Evolutionary conservation across 2,329 filamentous ascomycete genomes (phyloP).

Genomic region (Clonostachys byssicola): DNA sequence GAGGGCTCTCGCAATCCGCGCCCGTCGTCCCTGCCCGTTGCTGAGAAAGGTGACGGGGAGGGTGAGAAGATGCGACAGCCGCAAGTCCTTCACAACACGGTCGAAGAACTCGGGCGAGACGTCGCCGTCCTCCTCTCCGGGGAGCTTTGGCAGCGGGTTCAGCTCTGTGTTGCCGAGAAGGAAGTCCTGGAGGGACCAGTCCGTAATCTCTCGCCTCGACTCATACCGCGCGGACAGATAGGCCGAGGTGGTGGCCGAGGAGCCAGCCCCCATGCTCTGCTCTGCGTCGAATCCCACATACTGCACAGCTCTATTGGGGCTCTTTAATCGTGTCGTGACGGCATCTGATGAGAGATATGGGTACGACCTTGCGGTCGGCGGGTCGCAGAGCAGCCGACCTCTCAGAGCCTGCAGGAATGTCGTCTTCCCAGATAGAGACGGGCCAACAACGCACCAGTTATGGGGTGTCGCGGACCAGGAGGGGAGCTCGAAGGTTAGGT

Average conservation of each 20-base stretch:
- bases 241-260: slow-evolving; percentile 59
- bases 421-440: slow-evolving; percentile 75
- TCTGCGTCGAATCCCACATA: slow-evolving; percentile 90
- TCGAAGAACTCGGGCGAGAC: slow-evolving; percentile 48
- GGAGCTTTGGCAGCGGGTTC: slow-evolving; percentile 56
- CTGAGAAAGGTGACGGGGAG: slow-evolving; percentile 88
- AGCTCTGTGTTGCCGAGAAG: slow-evolving; percentile 78
- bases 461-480: slow-evolving; percentile 45
- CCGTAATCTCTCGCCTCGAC: slow-evolving; percentile 77
- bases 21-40: slow-evolving; percentile 86
- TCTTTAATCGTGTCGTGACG: slow-evolving; percentile 50
- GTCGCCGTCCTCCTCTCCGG: slow-evolving; percentile 37
- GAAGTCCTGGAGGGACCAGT: slow-evolving; percentile 81
- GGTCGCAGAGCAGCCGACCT: slow-evolving; percentile 71
- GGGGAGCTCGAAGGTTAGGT: slow-evolving; percentile 67
- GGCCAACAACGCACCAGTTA: slow-evolving; percentile 82
- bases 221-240: slow-evolving; percentile 92
- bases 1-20: slow-evolving; percentile 83
- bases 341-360: slow-evolving; percentile 69
- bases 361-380: slow-evolving; percentile 71
- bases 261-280: slow-evolving; percentile 49
- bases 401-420: slow-evolving; percentile 76
- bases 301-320: slow-evolving; percentile 66
- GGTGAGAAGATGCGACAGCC: slow-evolving; percentile 63
- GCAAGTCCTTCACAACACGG: slow-evolving; percentile 65